Conservation (phyloP, 495 filamentous ascomycete genomes). For the Penicillium bovifimosum region DNA sequence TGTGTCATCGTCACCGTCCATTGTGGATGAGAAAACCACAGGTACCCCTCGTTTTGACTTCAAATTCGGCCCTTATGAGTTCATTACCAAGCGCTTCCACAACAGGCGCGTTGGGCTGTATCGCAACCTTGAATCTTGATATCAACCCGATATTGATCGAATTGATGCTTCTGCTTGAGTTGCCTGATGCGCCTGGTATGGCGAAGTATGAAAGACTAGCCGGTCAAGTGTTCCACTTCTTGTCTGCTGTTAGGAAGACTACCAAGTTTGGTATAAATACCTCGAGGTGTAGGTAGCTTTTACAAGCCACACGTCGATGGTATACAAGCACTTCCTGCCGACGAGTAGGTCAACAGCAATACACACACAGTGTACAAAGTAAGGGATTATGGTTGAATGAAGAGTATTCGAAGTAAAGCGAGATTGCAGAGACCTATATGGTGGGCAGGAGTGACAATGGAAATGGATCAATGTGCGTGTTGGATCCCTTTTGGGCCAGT, state of each 20-base stretch:
- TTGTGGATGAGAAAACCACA: slow-evolving; percentile 5
- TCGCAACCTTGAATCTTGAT: background rate
- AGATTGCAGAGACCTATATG: background rate
- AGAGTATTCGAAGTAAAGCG: background rate
- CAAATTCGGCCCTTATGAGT: slow-evolving; percentile 9
- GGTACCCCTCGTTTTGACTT: slow-evolving; percentile 1
- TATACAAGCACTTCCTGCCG: slow-evolving; percentile 4
- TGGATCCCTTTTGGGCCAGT: slow-evolving; percentile 25
- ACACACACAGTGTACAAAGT: background rate
- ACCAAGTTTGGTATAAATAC: background rate
- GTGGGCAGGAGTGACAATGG: slow-evolving; percentile 2
- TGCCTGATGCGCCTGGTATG: background rate
- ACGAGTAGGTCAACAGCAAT: background rate
- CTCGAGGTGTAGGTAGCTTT: background rate
- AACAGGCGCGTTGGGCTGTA: background rate
- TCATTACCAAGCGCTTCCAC: slow-evolving; percentile 16
- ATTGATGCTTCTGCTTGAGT: background rate
- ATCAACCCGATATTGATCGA: background rate
- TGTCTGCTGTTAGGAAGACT: background rate
- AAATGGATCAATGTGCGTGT: slow-evolving; percentile 20
- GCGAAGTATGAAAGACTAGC: background rate
- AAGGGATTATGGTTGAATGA: background rate
- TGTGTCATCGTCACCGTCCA: slow-evolving; percentile 39
- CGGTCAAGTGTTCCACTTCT: background rate
- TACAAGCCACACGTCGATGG: background rate